Conservation (phyloP, 2,329 filamentous ascomycete genomes). For the Fusarium xylarioides region DNA sequence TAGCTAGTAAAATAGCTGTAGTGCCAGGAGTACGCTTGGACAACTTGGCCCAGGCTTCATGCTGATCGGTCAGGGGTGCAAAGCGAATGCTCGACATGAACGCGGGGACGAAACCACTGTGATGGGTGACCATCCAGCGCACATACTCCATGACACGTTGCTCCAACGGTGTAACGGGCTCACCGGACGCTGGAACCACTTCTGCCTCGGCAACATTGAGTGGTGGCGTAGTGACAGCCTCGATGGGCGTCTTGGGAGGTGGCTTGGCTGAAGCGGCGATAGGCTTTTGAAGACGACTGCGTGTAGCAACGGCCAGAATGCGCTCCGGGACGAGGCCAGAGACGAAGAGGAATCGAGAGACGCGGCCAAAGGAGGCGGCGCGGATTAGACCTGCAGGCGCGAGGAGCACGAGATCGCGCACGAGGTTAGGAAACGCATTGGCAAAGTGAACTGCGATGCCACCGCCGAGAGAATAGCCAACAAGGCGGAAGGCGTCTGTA, state of each 20-base stretch:
- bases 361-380: constrained; percentile 59
- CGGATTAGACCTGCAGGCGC: constrained; percentile 81
- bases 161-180: constrained; percentile 53
- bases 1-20: constrained; percentile 62
- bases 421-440: constrained; percentile 73
- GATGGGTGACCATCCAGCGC: constrained; percentile 66
- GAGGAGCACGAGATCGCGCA: constrained; percentile 77
- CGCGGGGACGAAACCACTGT: constrained; percentile 66
- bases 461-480: constrained; percentile 86
- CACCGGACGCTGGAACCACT: constrained; percentile 44
- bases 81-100: constrained; percentile 67
- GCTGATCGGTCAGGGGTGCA: constrained; percentile 63
- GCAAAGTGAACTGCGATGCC: constrained; percentile 80
- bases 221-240: constrained; percentile 15
- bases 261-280: constrained; percentile 52
- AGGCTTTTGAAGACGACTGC: constrained; percentile 58
- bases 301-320: constrained; percentile 59
- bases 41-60: constrained; percentile 60
- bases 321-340: constrained; percentile 63
- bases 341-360: constrained; percentile 62
- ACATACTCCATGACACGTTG: constrained; percentile 60
- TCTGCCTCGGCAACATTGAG: constrained; percentile 56
- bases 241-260: constrained; percentile 42
- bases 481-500: constrained; percentile 65
- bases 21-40: constrained; percentile 53